Evolutionary conservation across 768 basidiomycete genomes (phyloP), one percentile per base, ranked within the genome.

Genomic region (Collybia mongolica): DNA sequence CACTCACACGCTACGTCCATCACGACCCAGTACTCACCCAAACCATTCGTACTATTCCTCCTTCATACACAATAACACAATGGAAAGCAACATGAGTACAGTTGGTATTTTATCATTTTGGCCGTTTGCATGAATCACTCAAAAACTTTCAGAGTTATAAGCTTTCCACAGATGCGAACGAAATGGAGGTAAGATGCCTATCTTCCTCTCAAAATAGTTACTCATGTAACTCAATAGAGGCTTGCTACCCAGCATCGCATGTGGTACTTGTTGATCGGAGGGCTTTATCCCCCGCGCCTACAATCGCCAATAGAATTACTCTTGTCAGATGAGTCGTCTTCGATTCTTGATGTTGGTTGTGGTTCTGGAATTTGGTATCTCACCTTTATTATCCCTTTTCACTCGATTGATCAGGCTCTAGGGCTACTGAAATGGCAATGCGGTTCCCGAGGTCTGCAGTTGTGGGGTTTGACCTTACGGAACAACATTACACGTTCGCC

Each of bases 341-440:
- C 44, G n/a, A 50, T 67, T 15, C 50, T 65, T 22, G 65, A 67
- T 37, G 51, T 67, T 18, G 65, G 65, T 5, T 65, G 63, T 18
- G 64, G 65, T 8, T 64, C 64, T 18, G 65, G 60, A 19, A 60
- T 63, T 40, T 67, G 65, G 64, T 62, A 42, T n/a, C 57, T 49
- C 38, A 15, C 23, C 20, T 15, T 17, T 19, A n/a, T n/a, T 9
- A 14, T 17, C 20, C n/a, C 29, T 36, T 40, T n/a, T n/a, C 6
- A n/a, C 8, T 40, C 15, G 44, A 23, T 23, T 36, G 19, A 43
- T 11, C 15, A 18, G 26, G 44, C 32, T 18, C 28, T 48, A 65
- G 63, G 65, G 54, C 62, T 6, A 55, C 57, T 38, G 60, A 61
- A 37, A 65, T 67, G 58, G 65, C 64, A 0, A 50, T 42, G 36